Percentiles rank a stretch among this genome's conserved stretches.
Conservation (phyloP, 2,329 filamentous ascomycete genomes). For the Zarea fungicola region DNA sequence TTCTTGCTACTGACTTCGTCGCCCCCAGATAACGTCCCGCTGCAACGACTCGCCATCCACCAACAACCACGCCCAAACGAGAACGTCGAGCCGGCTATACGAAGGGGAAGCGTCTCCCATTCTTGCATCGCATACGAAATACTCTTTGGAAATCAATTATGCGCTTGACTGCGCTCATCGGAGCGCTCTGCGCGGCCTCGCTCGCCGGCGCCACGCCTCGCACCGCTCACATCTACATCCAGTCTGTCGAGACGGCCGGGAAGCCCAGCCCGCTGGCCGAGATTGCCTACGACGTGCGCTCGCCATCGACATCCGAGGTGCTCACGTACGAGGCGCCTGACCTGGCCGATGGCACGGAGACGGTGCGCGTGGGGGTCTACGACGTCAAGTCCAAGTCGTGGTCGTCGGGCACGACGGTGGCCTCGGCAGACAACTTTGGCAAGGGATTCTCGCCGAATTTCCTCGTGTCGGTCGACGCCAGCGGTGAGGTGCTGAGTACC, state of each 20-base stretch:
- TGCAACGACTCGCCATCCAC: no score
- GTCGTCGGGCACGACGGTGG: slow-evolving; percentile 51
- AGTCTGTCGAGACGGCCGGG: slow-evolving; percentile 38
- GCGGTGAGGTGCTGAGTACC: slow-evolving; percentile 44
- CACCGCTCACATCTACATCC: slow-evolving; percentile 49
- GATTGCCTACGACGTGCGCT: slow-evolving; percentile 48
- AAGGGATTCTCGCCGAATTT: slow-evolving; percentile 58
- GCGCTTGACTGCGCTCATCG: slow-evolving; percentile 36
- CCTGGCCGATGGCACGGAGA: slow-evolving; percentile 37
- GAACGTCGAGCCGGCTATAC: no score
- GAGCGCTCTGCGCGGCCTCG: slow-evolving; percentile 38
- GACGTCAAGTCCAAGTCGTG: slow-evolving; percentile 42
- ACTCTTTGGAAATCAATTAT: no score
- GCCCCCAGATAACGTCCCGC: no score
- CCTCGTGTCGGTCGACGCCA: slow-evolving; percentile 44
- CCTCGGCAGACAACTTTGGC: slow-evolving; percentile 51
- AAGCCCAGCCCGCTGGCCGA: slow-evolving; percentile 47
- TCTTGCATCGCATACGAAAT: no score
- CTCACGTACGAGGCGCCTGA: slow-evolving; percentile 53
- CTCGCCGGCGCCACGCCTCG: slow-evolving; percentile 36
- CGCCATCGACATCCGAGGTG: slow-evolving; percentile 40
- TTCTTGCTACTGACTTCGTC: no score
- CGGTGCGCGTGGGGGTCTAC: slow-evolving; percentile 55
- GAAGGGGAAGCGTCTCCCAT: no score
- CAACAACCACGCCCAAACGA: no score